phyloP scores from a whole-genome alignment of 176 grass and related monocot genomes.

The Triticum dicoccoides region DNA sequence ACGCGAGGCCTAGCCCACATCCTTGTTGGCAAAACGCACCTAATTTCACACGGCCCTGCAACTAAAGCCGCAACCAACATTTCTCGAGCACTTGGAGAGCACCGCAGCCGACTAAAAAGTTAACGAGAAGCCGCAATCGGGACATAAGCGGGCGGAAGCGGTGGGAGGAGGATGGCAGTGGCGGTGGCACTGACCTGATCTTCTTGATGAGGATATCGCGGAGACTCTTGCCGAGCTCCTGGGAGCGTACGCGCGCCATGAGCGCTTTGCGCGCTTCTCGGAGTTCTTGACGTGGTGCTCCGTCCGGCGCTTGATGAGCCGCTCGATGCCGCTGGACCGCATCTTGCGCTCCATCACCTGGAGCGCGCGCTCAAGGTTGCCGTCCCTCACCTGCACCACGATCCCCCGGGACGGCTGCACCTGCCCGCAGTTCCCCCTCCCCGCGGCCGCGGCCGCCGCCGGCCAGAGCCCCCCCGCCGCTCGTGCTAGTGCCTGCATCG shows the following conservation, averaged over 20 bases:
- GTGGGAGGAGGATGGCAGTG: neutral
- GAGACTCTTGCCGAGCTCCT: constrained; percentile 86
- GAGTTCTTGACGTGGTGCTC: constrained; percentile 87
- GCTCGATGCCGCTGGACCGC: constrained; percentile 78
- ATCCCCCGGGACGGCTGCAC: constrained; percentile 61
- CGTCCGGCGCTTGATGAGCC: constrained; percentile 57
- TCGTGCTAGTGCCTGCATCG: constrained; percentile 38
- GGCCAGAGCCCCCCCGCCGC: constrained; percentile 5
- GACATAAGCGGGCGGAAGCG: too few species aligned
- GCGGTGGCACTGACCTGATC: constrained; percentile 58
- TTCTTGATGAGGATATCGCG: constrained; percentile 82
- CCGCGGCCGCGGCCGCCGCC: neutral
- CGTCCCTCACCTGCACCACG: constrained; percentile 68
- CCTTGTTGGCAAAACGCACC: too few species aligned
- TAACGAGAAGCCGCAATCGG: too few species aligned
- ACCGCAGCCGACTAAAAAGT: too few species aligned
- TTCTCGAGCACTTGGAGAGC: constrained; percentile 23
- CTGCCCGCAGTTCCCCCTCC: neutral
- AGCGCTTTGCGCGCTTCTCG: constrained; percentile 94
- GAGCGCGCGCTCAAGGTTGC: constrained; percentile 85
- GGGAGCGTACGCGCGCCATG: constrained; percentile 64
- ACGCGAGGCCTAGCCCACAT: neutral
- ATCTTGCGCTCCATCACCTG: constrained; percentile 74
- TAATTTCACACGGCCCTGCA: neutral
- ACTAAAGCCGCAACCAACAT: neutral